Evolutionary conservation across 805 yeast genomes (phyloP).

Genomic region (Cyberlindnera saturnus): DNA sequence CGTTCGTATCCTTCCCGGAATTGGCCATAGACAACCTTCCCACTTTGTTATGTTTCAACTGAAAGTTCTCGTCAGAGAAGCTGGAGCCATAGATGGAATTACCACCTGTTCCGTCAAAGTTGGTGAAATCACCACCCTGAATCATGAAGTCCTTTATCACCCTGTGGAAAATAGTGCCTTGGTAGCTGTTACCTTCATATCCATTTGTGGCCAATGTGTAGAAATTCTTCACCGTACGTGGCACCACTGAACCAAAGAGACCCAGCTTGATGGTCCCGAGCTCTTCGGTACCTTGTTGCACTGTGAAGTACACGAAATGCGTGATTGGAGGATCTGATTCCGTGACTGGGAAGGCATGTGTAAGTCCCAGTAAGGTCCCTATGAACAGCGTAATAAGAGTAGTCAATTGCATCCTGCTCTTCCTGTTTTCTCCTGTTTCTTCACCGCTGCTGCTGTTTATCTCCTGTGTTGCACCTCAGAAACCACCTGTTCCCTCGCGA

Average conservation of each 20-base stretch:
- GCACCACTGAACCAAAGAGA: constrained; percentile 59
- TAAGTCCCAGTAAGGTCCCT: neutral
- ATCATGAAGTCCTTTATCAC: constrained; percentile 70
- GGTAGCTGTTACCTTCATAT: constrained; percentile 36
- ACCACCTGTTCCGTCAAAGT: constrained; percentile 67
- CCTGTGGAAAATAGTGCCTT: constrained; percentile 63
- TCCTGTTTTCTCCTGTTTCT: neutral
- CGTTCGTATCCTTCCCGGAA: constrained; percentile 61
- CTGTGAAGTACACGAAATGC: constrained; percentile 20
- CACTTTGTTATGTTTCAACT: constrained; percentile 60
- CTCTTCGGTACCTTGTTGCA: constrained; percentile 16
- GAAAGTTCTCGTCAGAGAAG: constrained; percentile 73
- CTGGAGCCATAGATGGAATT: constrained; percentile 68
- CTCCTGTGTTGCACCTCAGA: too few species aligned
- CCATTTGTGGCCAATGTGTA: constrained; percentile 35
- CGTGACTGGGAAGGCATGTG: constrained; percentile 3
- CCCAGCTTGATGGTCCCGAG: constrained; percentile 44
- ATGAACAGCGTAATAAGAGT: constrained; percentile 5
- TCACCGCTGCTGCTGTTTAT: too few species aligned
- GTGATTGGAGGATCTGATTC: constrained; percentile 21
- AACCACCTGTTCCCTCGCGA: too few species aligned
- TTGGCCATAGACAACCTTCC: constrained; percentile 72
- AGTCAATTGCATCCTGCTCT: constrained; percentile 9
- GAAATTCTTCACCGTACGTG: constrained; percentile 59
- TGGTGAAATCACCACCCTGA: constrained; percentile 84